Evolutionary conservation across 2,329 filamentous ascomycete species (phyloP), one percentile per base, ranked within the genome.

Genomic region (Periconia digitata): DNA sequence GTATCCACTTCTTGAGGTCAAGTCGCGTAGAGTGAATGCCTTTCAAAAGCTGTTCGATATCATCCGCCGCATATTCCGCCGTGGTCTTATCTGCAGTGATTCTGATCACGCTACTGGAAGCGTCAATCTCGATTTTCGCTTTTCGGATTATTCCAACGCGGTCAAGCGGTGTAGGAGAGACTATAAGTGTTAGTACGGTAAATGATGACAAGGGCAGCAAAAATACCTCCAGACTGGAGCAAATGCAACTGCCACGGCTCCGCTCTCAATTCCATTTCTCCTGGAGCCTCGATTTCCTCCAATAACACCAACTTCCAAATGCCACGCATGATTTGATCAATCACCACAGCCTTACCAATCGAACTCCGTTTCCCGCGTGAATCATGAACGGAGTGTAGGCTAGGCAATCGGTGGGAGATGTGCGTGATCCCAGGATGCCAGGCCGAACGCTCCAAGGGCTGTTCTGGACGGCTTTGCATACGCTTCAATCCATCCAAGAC

Each of bases 31-130:
- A 20, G n/a, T 54, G 52, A 2, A 55, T 51, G 15, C 55, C 50
- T 23, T 53, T 43, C 18, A 72, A 42, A 1, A 59, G 51, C 10
- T 56, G 43, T 39, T 67, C 60, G 21, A 72, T 51, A 43, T 72
- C 70, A 36, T 67, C 56, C 3, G 67, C 66, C 6, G 64, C 63
- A 40, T 70, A 69, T 38, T 70, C 66, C 13, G 68, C 65, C 20
- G 58, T 67, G 39, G 46, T 65, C 40, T 70, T 71, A 45, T 70
- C 63, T 23, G 68, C 69, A 7, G 64, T 72, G 24, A 73, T 70
- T 17, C 70, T 66, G 10, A 73, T 43, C 16, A 70, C 51, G 29
- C 54, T 55, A 29, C 65, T 54, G 3, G 50, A 45, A 27, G 49
- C 44, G 29, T 62, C 55, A 15, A 67, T 50, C 32, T 72, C 63